Percentiles rank a stretch among this genome's conserved stretches.
Conservation (phyloP, 805 yeast species). For the Zygoascus ofunaensis region DNA sequence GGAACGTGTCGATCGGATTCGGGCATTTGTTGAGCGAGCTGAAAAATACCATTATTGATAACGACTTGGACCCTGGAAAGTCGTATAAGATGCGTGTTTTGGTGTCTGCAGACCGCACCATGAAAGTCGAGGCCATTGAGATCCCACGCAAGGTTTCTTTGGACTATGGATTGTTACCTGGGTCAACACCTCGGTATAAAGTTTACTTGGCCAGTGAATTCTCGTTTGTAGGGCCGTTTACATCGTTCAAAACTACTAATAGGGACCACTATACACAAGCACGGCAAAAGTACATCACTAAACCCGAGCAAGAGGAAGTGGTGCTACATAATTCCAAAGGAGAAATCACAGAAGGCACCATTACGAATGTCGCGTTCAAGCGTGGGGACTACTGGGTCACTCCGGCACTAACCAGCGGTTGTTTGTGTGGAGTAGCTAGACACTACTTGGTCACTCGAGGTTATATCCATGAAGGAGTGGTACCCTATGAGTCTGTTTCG, state of each 20-base stretch:
- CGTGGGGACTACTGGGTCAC: constrained; percentile 60
- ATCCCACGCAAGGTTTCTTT: constrained; percentile 24
- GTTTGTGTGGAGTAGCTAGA: constrained; percentile 77
- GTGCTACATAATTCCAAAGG: constrained; percentile 53
- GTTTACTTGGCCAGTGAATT: constrained; percentile 52
- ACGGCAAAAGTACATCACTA: constrained; percentile 36
- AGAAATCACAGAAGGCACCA: constrained; percentile 70
- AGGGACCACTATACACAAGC: constrained; percentile 58
- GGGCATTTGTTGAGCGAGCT: constrained; percentile 36
- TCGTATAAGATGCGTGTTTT: constrained; percentile 44
- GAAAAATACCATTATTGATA: constrained; percentile 27
- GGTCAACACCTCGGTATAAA: constrained; percentile 37
- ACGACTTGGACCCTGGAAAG: constrained; percentile 14
- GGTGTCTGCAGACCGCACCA: constrained; percentile 31
- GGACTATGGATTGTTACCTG: constrained; percentile 21
- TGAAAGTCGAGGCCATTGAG: constrained; percentile 31
- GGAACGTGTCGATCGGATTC: constrained; percentile 37
- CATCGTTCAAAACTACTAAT: constrained; percentile 79
- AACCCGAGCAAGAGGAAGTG: constrained; percentile 46
- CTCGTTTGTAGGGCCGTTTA: constrained; percentile 57
- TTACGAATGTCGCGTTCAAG: constrained; percentile 66
- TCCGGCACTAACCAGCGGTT: constrained; percentile 67
- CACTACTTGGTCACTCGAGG: constrained; percentile 49
- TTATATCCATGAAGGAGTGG: constrained; percentile 43
- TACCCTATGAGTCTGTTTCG: constrained; percentile 38